Evolutionary conservation across 2,329 filamentous ascomycete species (phyloP).

Genomic region (Aureobasidium melanogenum): DNA sequence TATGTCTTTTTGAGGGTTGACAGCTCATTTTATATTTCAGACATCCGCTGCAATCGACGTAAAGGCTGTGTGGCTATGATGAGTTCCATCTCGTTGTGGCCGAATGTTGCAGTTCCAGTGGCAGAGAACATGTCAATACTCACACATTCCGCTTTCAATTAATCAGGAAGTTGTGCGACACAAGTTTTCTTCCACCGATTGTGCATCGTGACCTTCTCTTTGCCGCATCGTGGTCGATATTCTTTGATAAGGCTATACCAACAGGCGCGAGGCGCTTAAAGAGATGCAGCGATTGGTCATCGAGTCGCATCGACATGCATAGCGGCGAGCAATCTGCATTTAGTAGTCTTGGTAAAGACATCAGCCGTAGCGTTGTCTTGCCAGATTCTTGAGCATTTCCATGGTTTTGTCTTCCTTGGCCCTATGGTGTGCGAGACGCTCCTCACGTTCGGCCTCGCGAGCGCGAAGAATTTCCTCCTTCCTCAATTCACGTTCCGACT

Average conservation of each 20-base stretch:
- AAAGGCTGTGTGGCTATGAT: neutral
- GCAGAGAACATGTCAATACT: neutral
- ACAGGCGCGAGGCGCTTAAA: neutral
- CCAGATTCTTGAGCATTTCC: slow-evolving; percentile 69
- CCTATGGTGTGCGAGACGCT: slow-evolving; percentile 58
- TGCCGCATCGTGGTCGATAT: neutral
- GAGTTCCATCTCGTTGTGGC: neutral
- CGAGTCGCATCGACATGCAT: neutral
- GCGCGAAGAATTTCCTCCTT: slow-evolving; percentile 74
- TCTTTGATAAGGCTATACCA: neutral
- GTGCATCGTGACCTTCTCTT: neutral
- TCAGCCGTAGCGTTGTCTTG: slow-evolving; percentile 67
- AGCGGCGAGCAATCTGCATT: neutral
- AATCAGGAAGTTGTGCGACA: neutral
- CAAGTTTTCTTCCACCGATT: neutral
- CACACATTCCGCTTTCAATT: neutral
- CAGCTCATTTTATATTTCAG: neutral
- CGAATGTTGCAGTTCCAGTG: neutral
- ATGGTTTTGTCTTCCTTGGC: slow-evolving; percentile 79
- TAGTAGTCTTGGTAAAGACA: neutral
- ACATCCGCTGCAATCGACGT: neutral
- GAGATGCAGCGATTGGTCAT: neutral
- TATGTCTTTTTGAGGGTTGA: neutral
- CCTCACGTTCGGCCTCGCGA: slow-evolving; percentile 69
- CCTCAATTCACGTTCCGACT: slow-evolving; percentile 74